Conservation (phyloP, 495 filamentous ascomycete species). For the Sordaria brevicollis region DNA sequence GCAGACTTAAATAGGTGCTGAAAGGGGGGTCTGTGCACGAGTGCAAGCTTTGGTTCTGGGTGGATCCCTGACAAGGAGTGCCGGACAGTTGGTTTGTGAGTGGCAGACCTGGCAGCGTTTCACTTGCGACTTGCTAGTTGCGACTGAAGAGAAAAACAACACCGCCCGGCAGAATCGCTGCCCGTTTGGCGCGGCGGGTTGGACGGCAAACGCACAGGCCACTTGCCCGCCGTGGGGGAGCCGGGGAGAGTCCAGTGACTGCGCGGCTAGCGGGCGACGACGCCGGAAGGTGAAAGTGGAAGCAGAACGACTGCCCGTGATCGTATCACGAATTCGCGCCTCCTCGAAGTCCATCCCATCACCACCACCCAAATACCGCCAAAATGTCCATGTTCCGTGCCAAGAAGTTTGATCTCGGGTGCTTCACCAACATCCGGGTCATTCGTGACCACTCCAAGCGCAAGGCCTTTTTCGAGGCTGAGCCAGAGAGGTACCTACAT, state of each 20-base stretch:
- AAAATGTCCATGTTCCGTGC: constrained; percentile 74
- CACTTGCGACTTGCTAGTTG: neutral
- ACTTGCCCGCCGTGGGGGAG: neutral
- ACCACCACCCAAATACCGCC: constrained; percentile 9
- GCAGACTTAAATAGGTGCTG: constrained; percentile 14
- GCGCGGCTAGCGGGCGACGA: neutral
- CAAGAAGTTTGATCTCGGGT: constrained; percentile 77
- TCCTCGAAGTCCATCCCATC: neutral
- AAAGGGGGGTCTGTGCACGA: constrained; percentile 14
- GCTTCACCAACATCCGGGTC: constrained; percentile 70
- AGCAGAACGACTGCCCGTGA: neutral
- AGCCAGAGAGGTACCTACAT: constrained; percentile 68
- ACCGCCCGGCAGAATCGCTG: constrained; percentile 11
- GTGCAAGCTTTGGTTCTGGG: neutral
- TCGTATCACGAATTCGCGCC: neutral
- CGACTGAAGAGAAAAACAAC: neutral
- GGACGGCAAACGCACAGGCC: neutral
- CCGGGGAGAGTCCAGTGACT: neutral
- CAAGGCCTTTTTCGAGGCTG: constrained; percentile 75
- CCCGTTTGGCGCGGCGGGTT: neutral
- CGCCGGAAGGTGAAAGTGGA: neutral
- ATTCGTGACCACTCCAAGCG: constrained; percentile 94
- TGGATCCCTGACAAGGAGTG: neutral
- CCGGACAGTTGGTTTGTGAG: neutral
- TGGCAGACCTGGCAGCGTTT: neutral